These are phyloP conservation scores for Nannizziopsis arthrosporioides DNA, from an alignment of 2,329 filamentous ascomycete species.

Conservation along the genomic window DNA sequence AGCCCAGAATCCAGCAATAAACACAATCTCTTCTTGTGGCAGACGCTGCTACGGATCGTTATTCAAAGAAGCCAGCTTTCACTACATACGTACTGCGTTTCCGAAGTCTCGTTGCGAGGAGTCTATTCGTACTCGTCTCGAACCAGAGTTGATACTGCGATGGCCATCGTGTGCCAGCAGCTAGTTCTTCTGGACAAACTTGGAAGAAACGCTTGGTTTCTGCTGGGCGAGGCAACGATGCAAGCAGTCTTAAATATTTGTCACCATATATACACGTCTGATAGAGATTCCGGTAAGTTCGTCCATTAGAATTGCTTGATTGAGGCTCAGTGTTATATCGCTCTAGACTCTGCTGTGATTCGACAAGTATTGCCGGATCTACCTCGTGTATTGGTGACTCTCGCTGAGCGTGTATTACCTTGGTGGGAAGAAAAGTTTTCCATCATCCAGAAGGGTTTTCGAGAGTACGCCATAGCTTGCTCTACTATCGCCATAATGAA, in stretches of 20 bases:
- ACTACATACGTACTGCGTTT: constrained; percentile 30
- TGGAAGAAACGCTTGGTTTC: constrained; percentile 23
- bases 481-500: constrained; percentile 17
- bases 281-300: constrained; percentile 19
- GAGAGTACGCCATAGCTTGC: constrained; percentile 17
- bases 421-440: constrained; percentile 17
- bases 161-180: constrained; percentile 29
- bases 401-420: constrained; percentile 16
- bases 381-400: constrained; percentile 12
- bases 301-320: not conserved
- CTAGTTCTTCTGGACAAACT: constrained; percentile 25
- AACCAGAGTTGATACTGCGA: constrained; percentile 28
- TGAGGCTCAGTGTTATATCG: not conserved
- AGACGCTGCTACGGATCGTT: constrained; percentile 26
- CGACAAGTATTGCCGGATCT: constrained; percentile 12
- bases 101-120: constrained; percentile 24
- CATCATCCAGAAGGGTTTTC: constrained; percentile 17
- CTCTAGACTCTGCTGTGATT: constrained; percentile 13
- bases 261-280: constrained; percentile 25
- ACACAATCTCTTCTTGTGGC: constrained; percentile 25
- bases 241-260: constrained; percentile 31
- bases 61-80: constrained; percentile 29
- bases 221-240: constrained; percentile 28
- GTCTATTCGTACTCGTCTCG: constrained; percentile 28
- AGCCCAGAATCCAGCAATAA: constrained; percentile 21